Conservation (phyloP, 306 rosid genomes). For the Cicer pinnatifidum region DNA sequence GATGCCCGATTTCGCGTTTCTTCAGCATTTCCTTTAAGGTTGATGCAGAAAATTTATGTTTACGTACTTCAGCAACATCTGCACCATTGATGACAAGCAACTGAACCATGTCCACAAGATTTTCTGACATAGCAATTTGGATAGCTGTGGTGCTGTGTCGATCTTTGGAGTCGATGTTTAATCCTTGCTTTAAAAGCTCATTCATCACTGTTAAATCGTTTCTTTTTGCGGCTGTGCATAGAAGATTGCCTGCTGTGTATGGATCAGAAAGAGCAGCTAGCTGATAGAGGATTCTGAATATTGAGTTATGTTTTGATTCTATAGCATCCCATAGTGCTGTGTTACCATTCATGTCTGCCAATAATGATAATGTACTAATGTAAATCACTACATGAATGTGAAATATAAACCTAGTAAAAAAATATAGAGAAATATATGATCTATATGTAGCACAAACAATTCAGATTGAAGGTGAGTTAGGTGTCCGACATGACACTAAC, state of each 20-base stretch:
- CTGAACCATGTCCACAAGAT: slow-evolving; percentile 64
- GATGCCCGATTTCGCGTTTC: slow-evolving; percentile 64
- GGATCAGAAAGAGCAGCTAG: slow-evolving; percentile 56
- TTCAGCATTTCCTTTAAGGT: slow-evolving; percentile 57
- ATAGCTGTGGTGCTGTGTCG: slow-evolving; percentile 54
- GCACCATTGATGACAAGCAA: slow-evolving; percentile 69
- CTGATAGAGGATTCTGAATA: slow-evolving; percentile 69
- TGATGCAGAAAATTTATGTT: slow-evolving; percentile 45
- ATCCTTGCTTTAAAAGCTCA: slow-evolving; percentile 67
- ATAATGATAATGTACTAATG: slow-evolving; percentile 28
- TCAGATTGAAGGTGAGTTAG: no score
- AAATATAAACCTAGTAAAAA: background rate
- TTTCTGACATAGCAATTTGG: slow-evolving; percentile 62
- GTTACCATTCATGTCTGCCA: slow-evolving; percentile 67
- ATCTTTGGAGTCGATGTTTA: slow-evolving; percentile 66
- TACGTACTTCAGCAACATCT: slow-evolving; percentile 41
- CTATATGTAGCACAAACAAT: no score
- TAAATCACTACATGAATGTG: slow-evolving; percentile 3
- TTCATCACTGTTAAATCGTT: slow-evolving; percentile 55
- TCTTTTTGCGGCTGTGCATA: slow-evolving; percentile 69
- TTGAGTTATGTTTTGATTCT: slow-evolving; percentile 64
- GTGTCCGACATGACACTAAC: no score
- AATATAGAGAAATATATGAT: background rate
- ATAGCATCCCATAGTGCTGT: slow-evolving; percentile 85
- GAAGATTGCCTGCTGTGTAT: slow-evolving; percentile 58